These are phyloP conservation scores for Carnegiea gigantea DNA, from an alignment of 179 eudicot species.

Conservation along the genomic window DNA sequence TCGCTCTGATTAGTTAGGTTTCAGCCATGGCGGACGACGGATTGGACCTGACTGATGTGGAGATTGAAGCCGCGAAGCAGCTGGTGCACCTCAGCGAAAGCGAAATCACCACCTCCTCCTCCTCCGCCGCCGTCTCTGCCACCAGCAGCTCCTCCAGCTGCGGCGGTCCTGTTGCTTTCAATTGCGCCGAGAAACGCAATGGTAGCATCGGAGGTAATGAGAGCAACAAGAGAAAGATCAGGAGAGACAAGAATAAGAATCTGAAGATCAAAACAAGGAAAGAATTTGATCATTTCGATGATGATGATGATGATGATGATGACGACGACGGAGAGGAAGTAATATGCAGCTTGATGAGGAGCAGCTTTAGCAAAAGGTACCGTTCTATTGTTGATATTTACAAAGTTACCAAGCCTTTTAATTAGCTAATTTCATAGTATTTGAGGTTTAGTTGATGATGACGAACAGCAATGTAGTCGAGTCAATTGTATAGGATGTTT, in stretches of 20 bases:
- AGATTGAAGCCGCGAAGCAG: slow-evolving; percentile 28
- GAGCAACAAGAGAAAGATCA: neutral
- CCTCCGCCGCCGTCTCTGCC: neutral
- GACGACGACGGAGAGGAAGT: neutral
- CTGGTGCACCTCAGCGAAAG: slow-evolving; percentile 33
- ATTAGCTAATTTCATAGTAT: too few relatives aligned
- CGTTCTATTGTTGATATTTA: slow-evolving; percentile 27
- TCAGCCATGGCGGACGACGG: neutral
- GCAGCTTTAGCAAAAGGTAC: slow-evolving; percentile 6
- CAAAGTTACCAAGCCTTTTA: neutral
- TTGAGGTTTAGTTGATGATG: neutral
- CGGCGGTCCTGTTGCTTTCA: neutral
- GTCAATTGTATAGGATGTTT: too few relatives aligned
- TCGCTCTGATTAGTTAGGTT: too few relatives aligned
- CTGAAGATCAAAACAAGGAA: neutral
- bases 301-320: slow-evolving; percentile 3
- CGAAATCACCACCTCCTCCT: slow-evolving; percentile 10
- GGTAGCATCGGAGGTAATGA: neutral
- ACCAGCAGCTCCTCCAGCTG: neutral
- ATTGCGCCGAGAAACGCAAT: neutral
- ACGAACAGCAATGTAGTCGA: neutral
- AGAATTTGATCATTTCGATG: neutral
- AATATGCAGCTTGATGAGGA: neutral
- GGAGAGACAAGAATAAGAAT: neutral
- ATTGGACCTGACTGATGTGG: slow-evolving; percentile 14